Evolutionary conservation across 257 asterid species (phyloP), one percentile per base, ranked within the genome.

Genomic region (Parsonsia alboflavescens): DNA sequence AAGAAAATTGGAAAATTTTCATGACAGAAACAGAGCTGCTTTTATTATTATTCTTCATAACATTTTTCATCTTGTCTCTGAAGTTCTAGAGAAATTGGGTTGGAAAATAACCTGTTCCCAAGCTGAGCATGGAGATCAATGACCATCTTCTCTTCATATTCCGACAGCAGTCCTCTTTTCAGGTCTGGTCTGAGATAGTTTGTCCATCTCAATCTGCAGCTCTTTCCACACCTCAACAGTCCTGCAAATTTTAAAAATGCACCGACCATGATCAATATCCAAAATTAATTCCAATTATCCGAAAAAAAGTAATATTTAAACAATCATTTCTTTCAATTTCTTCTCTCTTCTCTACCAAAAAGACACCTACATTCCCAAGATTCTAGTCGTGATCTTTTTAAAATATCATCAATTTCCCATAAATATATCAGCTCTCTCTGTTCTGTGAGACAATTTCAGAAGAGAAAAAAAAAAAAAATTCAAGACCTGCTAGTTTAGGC

Each of bases 71-170:
- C 65, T 54, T 21, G 11, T 21, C 1, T 0, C 1, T 39, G 7
- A 21, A 15, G 59, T 41, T n/a, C n/a, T n/a, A 10, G 19, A 36
- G 39, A 42, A 52, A 24, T 53, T 44, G 57, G 59, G 39, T 33
- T 33, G 39, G 54, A 17, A 54, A 33, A 36, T 4, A 33, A 91
- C 98, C 97, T 93, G 86, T 94, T 91, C 69, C 98, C 98, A 56
- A 94, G 97, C 71, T 91, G 96, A 80, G 97, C 93, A 86, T 91
- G 98, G 59, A 94, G 97, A 85, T 94, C 98, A 89, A 94, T 94
- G 22, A 94, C 98, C 91, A 86, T 87, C 45, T 90, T 91, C 75
- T 94, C 98, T 82, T 94, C 98, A 78, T 80, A 78, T 22, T 94
- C 97, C 0, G 98, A 91, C 22, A 94, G 87, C 22, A 93, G 87